Evolutionary conservation across 257 asterid genomes (phyloP).

Genomic region (Paulownia fortunei): DNA sequence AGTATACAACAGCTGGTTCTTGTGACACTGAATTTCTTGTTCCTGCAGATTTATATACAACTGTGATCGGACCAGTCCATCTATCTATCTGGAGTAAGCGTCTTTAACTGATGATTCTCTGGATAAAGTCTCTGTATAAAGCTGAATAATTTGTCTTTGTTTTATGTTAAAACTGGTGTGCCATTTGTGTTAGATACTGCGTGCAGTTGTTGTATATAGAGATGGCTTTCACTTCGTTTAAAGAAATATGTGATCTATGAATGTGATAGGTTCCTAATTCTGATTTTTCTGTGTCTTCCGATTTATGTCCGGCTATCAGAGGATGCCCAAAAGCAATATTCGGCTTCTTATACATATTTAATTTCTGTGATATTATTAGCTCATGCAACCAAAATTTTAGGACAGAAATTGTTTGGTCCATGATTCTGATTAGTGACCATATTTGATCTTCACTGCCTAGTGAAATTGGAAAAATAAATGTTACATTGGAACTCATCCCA

Average conservation of each 20-base stretch:
- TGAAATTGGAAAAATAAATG: too few species aligned
- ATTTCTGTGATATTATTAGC: too few species aligned
- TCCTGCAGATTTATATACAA: slow-evolving; percentile 32
- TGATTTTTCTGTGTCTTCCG: background rate
- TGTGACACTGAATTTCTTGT: background rate
- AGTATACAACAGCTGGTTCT: background rate
- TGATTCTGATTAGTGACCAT: too few species aligned
- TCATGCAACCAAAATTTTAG: too few species aligned
- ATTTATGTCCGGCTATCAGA: background rate
- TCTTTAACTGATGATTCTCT: slow-evolving; percentile 13
- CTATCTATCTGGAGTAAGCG: slow-evolving; percentile 14
- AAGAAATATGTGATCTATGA: background rate
- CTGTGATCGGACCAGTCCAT: background rate
- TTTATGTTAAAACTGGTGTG: background rate
- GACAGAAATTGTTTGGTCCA: too few species aligned
- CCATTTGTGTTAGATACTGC: slow-evolving; percentile 21
- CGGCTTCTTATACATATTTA: background rate
- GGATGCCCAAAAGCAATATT: background rate
- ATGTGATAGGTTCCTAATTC: background rate
- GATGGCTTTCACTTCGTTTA: background rate
- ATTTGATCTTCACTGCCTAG: too few species aligned
- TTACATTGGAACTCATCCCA: too few species aligned
- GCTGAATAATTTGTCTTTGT: slow-evolving; percentile 16
- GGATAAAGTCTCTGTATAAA: slow-evolving; percentile 31
- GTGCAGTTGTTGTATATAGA: slow-evolving; percentile 19